phyloP scores from a whole-genome alignment of 1,139 yeast genomes.

The Debaryomyces fabryi region DNA sequence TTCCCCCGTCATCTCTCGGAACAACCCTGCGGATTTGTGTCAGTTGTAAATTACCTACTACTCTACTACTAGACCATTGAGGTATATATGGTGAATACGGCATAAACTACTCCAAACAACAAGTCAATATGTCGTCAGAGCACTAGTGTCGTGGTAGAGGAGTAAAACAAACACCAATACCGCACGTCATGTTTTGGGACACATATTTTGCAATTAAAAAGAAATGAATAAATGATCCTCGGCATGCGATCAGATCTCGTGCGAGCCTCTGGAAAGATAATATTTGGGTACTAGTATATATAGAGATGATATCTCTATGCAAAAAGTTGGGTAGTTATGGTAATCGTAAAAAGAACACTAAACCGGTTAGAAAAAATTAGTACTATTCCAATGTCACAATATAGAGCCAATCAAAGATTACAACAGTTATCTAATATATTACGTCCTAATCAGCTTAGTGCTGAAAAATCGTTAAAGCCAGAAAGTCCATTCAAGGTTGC shows the following conservation, averaged over 20 bases:
- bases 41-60: too few relatives aligned
- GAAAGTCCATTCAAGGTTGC: conserved; percentile 42
- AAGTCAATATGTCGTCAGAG: not conserved
- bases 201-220: not conserved
- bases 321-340: not conserved
- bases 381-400: conserved; percentile 8
- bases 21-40: not conserved
- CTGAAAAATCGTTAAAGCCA: conserved; percentile 17
- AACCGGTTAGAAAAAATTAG: not conserved
- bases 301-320: not conserved
- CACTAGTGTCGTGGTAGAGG: not conserved
- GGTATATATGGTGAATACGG: not conserved
- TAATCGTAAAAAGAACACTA: not conserved
- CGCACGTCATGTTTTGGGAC: not conserved
- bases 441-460: conserved; percentile 24
- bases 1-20: not conserved
- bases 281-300: not conserved
- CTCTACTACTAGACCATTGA: not conserved
- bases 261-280: not conserved
- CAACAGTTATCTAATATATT: conserved; percentile 42
- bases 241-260: not conserved
- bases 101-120: not conserved
- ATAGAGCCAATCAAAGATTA: conserved; percentile 40
- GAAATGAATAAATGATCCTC: conserved; percentile 3
- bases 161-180: not conserved